Base-by-base conservation (phyloP, 306 rosid species). In the Trifolium subterraneum region DNA sequence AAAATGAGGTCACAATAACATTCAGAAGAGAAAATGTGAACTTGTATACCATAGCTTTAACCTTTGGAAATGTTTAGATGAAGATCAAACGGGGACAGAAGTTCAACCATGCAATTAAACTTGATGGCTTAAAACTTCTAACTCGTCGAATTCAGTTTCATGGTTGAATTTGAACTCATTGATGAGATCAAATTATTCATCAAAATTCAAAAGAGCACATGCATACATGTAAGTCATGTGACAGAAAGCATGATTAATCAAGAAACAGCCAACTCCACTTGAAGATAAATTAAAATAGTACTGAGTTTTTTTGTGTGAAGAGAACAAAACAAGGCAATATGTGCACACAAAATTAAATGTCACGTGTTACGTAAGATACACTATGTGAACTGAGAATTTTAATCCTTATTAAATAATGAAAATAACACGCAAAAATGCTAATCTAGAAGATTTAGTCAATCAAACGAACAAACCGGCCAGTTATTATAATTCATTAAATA, bases 351-450 rank as follows among this genome's bases (percentile, higher is more conserved):
- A 66, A 71, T 60, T 42, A 63, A 60, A 41, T 62, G 56, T 27
- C 48, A 22, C 77, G 8, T 63, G 10, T 36, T 48, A 44, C n/a
- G n/a, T 47, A 36, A 42, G 65, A 29, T 72, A 29, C 6, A 29
- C 6, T 36, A 36, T 36, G 42, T 38, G 71, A 2, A 38, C 9
- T 39, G 31, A 27, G 59, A 76, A 20, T 38, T 63, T 16, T 67
- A 67, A 55, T 41, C 1, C 45, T 41, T 2, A 74, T 36, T 64
- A 58, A 31, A 83, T 38, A 38, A 72, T 48, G 23, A 58, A 39
- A 77, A 55, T 19, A 27, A 60, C 75, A 75, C 41, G 73, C 78
- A 73, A 78, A 68, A 48, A 50, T 25, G 23, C 22, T 45, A 69
- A 54, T 18, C 51, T 36, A 36, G 0, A 16, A 61, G 22, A 72